phyloP scores from a whole-genome alignment of 75 land plant genomes.

The Sequoia sempervirens region DNA sequence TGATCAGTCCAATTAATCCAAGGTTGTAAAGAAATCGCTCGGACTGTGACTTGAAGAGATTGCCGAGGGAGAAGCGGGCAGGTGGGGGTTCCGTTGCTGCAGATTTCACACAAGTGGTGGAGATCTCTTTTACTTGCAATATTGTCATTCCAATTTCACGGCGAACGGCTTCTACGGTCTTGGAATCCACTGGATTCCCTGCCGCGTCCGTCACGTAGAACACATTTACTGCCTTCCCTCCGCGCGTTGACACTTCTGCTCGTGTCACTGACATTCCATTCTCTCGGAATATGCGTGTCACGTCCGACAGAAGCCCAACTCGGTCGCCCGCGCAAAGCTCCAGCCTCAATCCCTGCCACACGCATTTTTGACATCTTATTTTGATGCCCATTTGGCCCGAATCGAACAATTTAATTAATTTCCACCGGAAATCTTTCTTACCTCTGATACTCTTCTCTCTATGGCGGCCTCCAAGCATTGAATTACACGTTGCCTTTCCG shows the following conservation, averaged over 20 bases:
- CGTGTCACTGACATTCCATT: constrained; percentile 78
- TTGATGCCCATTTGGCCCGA: no score
- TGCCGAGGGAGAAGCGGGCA: constrained; percentile 32
- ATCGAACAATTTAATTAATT: no score
- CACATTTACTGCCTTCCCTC: constrained; percentile 46
- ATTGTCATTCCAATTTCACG: constrained; percentile 37
- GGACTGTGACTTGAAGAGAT: constrained; percentile 25
- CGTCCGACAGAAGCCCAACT: constrained; percentile 68
- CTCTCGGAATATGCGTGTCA: constrained; percentile 79
- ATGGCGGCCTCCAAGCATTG: constrained; percentile 86
- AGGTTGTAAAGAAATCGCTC: constrained; percentile 43
- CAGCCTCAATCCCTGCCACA: constrained; percentile 68
- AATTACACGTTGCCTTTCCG: constrained; percentile 65
- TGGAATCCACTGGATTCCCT: constrained; percentile 49
- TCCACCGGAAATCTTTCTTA: constrained; percentile 7
- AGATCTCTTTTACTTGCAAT: constrained; percentile 39
- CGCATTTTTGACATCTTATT: not conserved
- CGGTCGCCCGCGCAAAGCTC: constrained; percentile 69
- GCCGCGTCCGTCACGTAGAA: constrained; percentile 74
- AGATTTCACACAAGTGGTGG: constrained; percentile 6
- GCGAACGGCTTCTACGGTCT: constrained; percentile 57
- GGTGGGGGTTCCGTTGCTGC: constrained; percentile 19
- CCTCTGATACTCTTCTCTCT: constrained; percentile 74
- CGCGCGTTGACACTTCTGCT: constrained; percentile 72
- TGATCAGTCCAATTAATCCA: constrained; percentile 62